phyloP scores from a whole-genome alignment of 768 basidiomycete species.

The Suillus discolor region DNA sequence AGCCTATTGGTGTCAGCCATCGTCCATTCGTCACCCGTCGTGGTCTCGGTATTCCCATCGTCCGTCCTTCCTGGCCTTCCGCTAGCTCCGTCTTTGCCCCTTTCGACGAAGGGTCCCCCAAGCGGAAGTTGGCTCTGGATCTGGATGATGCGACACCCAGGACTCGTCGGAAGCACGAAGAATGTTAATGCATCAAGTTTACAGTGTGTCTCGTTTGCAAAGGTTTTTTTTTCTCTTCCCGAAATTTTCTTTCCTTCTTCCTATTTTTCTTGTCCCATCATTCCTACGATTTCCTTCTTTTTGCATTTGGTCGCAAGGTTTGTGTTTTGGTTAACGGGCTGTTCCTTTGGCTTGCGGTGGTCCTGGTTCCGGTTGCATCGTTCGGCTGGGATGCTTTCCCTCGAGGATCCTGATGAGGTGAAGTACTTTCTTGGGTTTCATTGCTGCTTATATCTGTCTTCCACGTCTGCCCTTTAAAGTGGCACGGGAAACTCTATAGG shows the following conservation, averaged over 20 bases:
- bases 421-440: background rate
- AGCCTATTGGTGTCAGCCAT: background rate
- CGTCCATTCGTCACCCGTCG: background rate
- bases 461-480: slow-evolving; percentile 2
- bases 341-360: slow-evolving; percentile 5
- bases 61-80: background rate
- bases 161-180: background rate
- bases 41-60: background rate
- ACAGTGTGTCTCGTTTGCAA: background rate
- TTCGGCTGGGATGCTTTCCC: slow-evolving; percentile 1
- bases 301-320: background rate
- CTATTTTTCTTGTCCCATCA: background rate
- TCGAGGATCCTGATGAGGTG: slow-evolving; percentile 1
- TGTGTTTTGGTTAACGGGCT: background rate
- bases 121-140: background rate
- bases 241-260: background rate
- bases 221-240: background rate
- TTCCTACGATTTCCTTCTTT: background rate
- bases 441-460: background rate
- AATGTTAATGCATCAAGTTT: background rate
- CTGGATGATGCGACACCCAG: background rate
- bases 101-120: background rate
- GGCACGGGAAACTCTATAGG: slow-evolving; percentile 1
- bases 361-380: slow-evolving; percentile 1
- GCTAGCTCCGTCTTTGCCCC: background rate